Evolutionary conservation across 441 rosid species (phyloP), one percentile per base, ranked within the genome.

Genomic region (Populus tomentosa): DNA sequence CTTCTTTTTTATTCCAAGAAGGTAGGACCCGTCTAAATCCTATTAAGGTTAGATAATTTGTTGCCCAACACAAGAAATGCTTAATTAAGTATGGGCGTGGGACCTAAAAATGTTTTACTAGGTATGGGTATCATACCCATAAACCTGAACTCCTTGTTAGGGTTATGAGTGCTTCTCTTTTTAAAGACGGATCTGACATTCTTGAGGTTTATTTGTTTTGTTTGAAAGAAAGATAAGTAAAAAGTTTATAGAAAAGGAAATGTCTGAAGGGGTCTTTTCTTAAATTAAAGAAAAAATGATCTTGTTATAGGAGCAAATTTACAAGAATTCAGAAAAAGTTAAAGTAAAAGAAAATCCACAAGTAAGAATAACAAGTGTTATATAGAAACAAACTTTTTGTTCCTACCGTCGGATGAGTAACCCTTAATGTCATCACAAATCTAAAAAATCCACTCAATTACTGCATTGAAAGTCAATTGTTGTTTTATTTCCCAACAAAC

Each of bases 91-190:
- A 38, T 9, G 0, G 13, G 18, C 0, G 0, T 46, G 1, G 1
- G 53, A 46, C 18, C 18, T 0, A 46, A 11, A 46, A 46, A 11
- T 46, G 4, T 46, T 46, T 46, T 5, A 46, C 6, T 46, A 46
- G 3, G 7, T 13, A 46, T 46, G 0, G 6, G 18, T 0, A 1
- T 46, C 3, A 13, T 0, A 46, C 20, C 7, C 0, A 46, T 1
- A 46, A 46, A 14, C 16, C 16, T 46, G 20, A 46, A 46, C 56
- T 46, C 56, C 6, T 46, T 1, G 6, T 14, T 0, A 4, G 5
- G 18, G 56, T 14, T 3, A 14, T 4, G 56, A 46, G 20, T 46
- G 16, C 5, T 46, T 46, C 1, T 46, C 1, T 14, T 46, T 46
- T 46, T 46, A 13, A 0, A 46, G 20, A 46, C 0, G 20, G 2